phyloP scores from a whole-genome alignment of 371 early-diverging fungal species.

The Actinomucor elegans region DNA sequence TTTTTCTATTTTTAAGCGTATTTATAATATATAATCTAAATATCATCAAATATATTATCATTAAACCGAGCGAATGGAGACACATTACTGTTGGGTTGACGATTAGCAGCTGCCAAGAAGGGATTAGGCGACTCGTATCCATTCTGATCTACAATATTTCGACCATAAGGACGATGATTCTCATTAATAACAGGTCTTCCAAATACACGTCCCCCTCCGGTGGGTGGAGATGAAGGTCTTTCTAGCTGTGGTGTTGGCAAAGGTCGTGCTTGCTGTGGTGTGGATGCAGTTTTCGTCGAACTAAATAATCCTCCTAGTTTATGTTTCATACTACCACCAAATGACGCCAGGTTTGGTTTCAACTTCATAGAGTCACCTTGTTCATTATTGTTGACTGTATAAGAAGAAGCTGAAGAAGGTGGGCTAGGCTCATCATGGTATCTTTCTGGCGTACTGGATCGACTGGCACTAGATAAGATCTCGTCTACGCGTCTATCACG shows the following conservation, averaged over 20 bases:
- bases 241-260: neutral
- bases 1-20: neutral
- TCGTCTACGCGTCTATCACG: constrained; percentile 42
- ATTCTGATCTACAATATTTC: neutral
- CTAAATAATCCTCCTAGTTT: constrained; percentile 30
- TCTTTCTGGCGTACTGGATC: neutral
- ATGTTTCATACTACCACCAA: constrained; percentile 34
- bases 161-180: neutral
- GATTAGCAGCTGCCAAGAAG: constrained; percentile 11
- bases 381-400: neutral
- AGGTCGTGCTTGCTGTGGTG: neutral
- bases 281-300: constrained; percentile 6
- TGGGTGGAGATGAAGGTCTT: neutral
- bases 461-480: constrained; percentile 27
- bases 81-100: neutral
- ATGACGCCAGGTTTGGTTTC: constrained; percentile 14
- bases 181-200: constrained; percentile 20
- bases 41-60: constrained; percentile 13
- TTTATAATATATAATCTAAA: too few relatives aligned
- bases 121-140: constrained; percentile 24
- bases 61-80: constrained; percentile 32
- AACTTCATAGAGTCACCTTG: constrained; percentile 4
- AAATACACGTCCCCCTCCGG: constrained; percentile 27
- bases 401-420: constrained; percentile 6
- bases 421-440: constrained; percentile 7